These are phyloP conservation scores for Piloderma croceum DNA, from an alignment of 768 basidiomycete genomes.

Conservation along the genomic window DNA sequence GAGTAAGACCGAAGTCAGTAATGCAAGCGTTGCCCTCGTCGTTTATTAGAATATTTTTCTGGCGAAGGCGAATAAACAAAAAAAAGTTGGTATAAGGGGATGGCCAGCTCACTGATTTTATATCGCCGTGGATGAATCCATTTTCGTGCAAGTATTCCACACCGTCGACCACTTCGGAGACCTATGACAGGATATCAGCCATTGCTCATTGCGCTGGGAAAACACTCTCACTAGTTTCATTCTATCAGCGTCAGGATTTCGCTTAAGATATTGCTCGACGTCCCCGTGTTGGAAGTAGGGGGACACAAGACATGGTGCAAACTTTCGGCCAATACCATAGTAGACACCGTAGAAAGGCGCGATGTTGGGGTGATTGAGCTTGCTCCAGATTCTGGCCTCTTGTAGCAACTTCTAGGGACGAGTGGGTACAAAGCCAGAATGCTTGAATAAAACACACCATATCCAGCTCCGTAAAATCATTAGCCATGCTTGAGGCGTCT, in stretches of 20 bases:
- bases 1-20: constrained; percentile 37
- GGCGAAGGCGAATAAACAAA: not conserved
- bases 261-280: constrained; percentile 13
- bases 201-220: not conserved
- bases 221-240: constrained; percentile 17
- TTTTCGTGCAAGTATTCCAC: constrained; percentile 14
- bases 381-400: not conserved
- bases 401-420: not conserved
- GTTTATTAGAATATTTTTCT: constrained; percentile 34
- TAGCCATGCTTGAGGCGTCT: not conserved
- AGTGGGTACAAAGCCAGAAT: too few relatives aligned
- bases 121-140: constrained; percentile 30
- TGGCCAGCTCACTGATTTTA: constrained; percentile 28
- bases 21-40: constrained; percentile 27
- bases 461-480: not conserved
- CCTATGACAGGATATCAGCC: constrained; percentile 6
- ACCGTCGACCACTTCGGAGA: constrained; percentile 15
- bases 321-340: constrained; percentile 10
- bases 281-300: constrained; percentile 20
- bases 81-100: constrained; percentile 26
- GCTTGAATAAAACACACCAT: not conserved
- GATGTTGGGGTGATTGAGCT: constrained; percentile 3
- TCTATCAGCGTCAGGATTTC: constrained; percentile 9
- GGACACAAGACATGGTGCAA: constrained; percentile 20
- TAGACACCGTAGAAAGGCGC: constrained; percentile 19